These are phyloP conservation scores for Fusarium marasasianum DNA, from an alignment of 2,329 filamentous ascomycete genomes.

Conservation along the genomic window DNA sequence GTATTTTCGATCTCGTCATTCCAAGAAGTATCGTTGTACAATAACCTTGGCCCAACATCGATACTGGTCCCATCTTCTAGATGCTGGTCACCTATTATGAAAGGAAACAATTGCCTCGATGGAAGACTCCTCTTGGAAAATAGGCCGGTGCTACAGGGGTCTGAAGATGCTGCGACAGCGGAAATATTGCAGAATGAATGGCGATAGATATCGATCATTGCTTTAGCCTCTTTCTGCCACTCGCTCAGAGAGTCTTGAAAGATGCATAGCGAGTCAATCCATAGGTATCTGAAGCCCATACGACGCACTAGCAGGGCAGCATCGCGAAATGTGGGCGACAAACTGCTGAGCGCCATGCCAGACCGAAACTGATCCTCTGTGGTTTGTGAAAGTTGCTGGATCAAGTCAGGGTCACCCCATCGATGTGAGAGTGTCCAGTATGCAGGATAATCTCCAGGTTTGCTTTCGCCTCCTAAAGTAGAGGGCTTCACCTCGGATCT, in stretches of 20 bases:
- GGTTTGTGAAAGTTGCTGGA: not conserved
- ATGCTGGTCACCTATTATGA: not conserved
- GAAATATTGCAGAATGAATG: not conserved
- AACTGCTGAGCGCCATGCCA: not conserved
- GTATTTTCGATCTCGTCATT: rapidly evolving
- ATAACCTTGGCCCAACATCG: rapidly evolving
- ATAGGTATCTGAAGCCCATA: not conserved
- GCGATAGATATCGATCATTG: rapidly evolving
- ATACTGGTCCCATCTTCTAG: rapidly evolving
- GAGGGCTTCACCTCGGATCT: too few species aligned
- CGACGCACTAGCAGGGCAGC: not conserved
- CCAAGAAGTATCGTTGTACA: not conserved
- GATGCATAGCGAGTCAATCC: not conserved
- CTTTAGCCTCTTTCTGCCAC: not conserved
- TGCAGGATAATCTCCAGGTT: too few species aligned
- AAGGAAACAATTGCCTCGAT: not conserved
- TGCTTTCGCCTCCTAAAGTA: rapidly evolving
- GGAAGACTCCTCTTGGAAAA: not conserved
- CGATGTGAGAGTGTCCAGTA: not conserved
- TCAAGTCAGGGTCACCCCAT: not conserved
- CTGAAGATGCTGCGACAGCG: not conserved
- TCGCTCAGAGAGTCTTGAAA: not conserved
- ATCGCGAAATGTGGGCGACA: not conserved
- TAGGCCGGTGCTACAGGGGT: rapidly evolving
- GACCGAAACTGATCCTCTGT: not conserved